These are phyloP conservation scores for Monosporascus sp. DNA, from an alignment of 2,329 filamentous ascomycete species.

Conservation along the genomic window DNA sequence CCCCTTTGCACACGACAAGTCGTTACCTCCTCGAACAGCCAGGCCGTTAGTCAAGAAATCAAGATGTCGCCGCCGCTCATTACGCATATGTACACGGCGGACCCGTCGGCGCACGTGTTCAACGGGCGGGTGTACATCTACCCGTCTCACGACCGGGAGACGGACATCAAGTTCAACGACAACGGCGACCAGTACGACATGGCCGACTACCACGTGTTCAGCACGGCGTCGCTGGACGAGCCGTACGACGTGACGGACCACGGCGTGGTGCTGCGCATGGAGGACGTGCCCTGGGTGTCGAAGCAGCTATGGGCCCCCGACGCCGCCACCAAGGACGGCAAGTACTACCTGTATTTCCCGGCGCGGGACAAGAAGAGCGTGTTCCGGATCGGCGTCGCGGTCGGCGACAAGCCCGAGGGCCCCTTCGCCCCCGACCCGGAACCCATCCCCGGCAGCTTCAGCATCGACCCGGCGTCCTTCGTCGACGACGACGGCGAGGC, in stretches of 20 bases:
- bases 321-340: slow-evolving; percentile 60
- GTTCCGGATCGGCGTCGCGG: slow-evolving; percentile 72
- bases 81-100: slow-evolving; percentile 72
- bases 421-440: slow-evolving; percentile 64
- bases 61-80: slow-evolving; percentile 59
- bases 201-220: slow-evolving; percentile 78
- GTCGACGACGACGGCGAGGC: slow-evolving; percentile 60
- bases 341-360: slow-evolving; percentile 75
- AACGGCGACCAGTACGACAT: slow-evolving; percentile 85
- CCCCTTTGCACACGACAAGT: not conserved
- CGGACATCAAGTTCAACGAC: slow-evolving; percentile 71
- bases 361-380: slow-evolving; percentile 65
- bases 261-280: slow-evolving; percentile 60
- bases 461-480: slow-evolving; percentile 72
- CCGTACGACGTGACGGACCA: slow-evolving; percentile 63
- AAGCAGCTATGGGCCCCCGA: slow-evolving; percentile 82
- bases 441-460: slow-evolving; percentile 65
- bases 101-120: slow-evolving; percentile 78
- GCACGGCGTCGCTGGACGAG: slow-evolving; percentile 44
- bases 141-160: slow-evolving; percentile 75
- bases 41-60: slow-evolving; percentile 1
- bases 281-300: slow-evolving; percentile 69
- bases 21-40: not conserved
- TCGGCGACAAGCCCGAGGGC: slow-evolving; percentile 58
- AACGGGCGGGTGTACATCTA: slow-evolving; percentile 73